These are phyloP conservation scores for Cladochytrium replicatum DNA, from an alignment of 192 early-diverging fungal genomes.

Conservation along the genomic window DNA sequence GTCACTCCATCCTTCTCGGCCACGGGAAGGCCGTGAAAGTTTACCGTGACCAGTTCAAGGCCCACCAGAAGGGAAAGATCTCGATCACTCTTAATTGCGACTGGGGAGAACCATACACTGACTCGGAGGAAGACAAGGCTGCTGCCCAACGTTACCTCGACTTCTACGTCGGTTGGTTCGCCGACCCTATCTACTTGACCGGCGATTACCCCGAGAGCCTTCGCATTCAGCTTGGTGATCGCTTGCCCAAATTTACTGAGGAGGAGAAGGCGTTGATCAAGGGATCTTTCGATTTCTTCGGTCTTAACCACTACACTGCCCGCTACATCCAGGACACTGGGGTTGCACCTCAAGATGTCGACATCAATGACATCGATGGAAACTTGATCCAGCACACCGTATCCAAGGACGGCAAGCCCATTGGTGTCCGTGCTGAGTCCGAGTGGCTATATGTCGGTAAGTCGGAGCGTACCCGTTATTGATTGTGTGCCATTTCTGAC, in stretches of 20 bases:
- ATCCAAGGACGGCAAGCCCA: conserved; percentile 6
- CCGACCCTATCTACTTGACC: conserved; percentile 25
- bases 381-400: conserved; percentile 1
- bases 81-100: conserved; percentile 18
- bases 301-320: conserved; percentile 31
- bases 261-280: conserved; percentile 19
- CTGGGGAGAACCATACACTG: conserved; percentile 15
- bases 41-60: conserved; percentile 11
- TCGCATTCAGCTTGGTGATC: conserved; percentile 10
- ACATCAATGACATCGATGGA: too few species aligned
- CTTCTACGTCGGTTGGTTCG: conserved; percentile 25
- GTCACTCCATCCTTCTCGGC: conserved; percentile 19
- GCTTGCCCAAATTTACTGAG: conserved; percentile 20
- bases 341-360: conserved; percentile 1
- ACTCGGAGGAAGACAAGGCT: conserved; percentile 8
- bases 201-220: conserved; percentile 31
- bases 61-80: conserved; percentile 15
- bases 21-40: conserved; percentile 18
- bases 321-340: conserved; percentile 13
- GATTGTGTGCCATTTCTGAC: too few species aligned
- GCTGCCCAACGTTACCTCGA: conserved; percentile 12
- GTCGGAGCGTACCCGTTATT: too few species aligned
- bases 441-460: conserved; percentile 7
- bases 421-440: conserved; percentile 1
- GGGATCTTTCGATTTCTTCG: conserved; percentile 31